Base-by-base conservation (phyloP, 2,329 filamentous ascomycete genomes). In the Penicillium sp. region DNA sequence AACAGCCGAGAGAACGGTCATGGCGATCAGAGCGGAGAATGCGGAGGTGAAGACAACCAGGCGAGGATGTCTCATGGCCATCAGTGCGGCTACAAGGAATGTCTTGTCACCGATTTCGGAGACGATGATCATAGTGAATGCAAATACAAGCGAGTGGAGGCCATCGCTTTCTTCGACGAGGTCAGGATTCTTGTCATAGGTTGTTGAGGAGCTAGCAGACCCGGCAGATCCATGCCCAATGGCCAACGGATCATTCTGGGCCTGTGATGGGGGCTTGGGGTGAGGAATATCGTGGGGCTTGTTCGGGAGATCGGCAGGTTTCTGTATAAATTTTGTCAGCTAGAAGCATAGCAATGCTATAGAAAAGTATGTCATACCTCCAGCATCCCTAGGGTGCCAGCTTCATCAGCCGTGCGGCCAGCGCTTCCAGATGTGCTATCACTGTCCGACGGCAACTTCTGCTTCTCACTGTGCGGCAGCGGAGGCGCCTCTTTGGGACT, bases 71-170 rank as follows among this genome's bases (percentile, higher is more conserved):
- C 96, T 94, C 94, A 99, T 99, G 11, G 94, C 94, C 94, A 99
- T 99, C 16, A 99, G 84, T 7, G 92, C 93, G 6, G 94, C 94
- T 19, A 99, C 91, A 39, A 99, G 83, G 79, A 99, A 99, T 0
- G 94, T 99, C 79, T 99, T 99, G 83, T 99, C 94, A 60, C 94
- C 94, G 66, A 99, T 87, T 73, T 99, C 94, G 43, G 93, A 97
- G 66, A 97, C 89, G 59, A 97, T 80, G 67, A 99, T 99, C 94
- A 97, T 99, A 54, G 92, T 93, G 56, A 97, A 86, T 14, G 94
- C 96, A 28, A 97, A 86, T 11, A 96, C 70, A 68, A 94, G 95
- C 3, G 94, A 97, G 73, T 99, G 93, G 67, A 87, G 79, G 10
- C 67, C 51, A 16, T 91, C 90, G 59, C 87, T 88, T 55, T 92